A percentile compares a stretch with the other conserved stretches of the same genome.
Evolutionary conservation across 352 stramenopile genomes (phyloP).

Genomic region (Globisporangium emineosum): DNA sequence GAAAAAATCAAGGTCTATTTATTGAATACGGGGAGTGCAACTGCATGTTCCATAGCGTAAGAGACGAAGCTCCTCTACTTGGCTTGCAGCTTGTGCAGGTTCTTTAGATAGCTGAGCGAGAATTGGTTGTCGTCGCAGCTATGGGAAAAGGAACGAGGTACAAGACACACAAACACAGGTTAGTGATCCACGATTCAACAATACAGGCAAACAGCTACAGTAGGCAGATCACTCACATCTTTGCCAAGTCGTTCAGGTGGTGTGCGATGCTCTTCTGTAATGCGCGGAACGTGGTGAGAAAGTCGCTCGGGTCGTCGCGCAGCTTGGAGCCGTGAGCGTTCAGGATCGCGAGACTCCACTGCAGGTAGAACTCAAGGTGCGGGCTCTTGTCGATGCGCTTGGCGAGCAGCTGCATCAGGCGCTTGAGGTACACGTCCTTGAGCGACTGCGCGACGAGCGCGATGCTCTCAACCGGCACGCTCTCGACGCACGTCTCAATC

Average conservation of each 20-base stretch:
- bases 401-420: constrained; percentile 91
- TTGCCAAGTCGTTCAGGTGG: constrained; percentile 82
- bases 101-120: constrained; percentile 82
- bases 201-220: constrained; percentile 4
- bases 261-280: constrained; percentile 85
- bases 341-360: constrained; percentile 94
- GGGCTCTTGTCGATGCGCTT: constrained; percentile 91
- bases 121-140: constrained; percentile 91
- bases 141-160: constrained; percentile 7
- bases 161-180: constrained; percentile 15
- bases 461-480: constrained; percentile 88
- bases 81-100: constrained; percentile 52
- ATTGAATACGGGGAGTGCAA: constrained; percentile 20
- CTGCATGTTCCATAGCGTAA: neutral
- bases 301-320: constrained; percentile 71
- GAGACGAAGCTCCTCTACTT: constrained; percentile 2
- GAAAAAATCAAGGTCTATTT: constrained; percentile 38
- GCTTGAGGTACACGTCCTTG: constrained; percentile 89
- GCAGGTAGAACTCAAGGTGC: constrained; percentile 98
- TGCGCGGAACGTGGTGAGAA: constrained; percentile 78
- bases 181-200: constrained; percentile 5
- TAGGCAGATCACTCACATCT: constrained; percentile 56
- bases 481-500: constrained; percentile 91
- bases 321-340: constrained; percentile 91
- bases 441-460: constrained; percentile 89